Evolutionary conservation across 768 basidiomycete genomes (phyloP), one percentile per base, ranked within the genome.

Genomic region (Tylopilus subfusipes): DNA sequence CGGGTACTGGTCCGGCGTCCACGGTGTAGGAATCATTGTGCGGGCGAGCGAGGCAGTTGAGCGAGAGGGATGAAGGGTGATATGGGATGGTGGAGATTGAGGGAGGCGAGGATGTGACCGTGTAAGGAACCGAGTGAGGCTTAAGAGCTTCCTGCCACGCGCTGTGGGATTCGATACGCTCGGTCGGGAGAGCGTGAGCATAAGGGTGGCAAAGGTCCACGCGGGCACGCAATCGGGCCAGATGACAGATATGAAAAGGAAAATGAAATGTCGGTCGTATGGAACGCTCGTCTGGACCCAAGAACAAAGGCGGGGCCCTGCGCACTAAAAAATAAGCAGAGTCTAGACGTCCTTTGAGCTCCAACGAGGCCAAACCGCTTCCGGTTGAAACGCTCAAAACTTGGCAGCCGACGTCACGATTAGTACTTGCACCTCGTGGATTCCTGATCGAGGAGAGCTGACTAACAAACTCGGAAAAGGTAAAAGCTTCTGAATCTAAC

Each of bases 1-100:
- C 0, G 91, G 91, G 64, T 92, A 92, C 25, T 64, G 65, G 59
- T 81, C 77, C 19, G 83, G 75, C 13, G 61, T 72, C 84, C 85
- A 89, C 8, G 74, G 66, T 9, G 77, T 78, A 16, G 74, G 65
- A 10, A 73, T 45, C 74, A 79, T 74, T 5, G 57, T 68, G 50
- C 56, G 25, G 21, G 58, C 44, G 9, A 59, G 39, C 18, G 63
- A 57, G 27, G 45, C 38, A 4, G 45, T 43, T 48, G 54, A 57
- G 46, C 46, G 54, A 24, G 43, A 24, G 21, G 31, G 31, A 3
- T 42, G 19, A 24, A 22, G 27, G 27, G 9, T 29, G 34, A 29
- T 39, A 50, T 18, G 27, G 27, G 48, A 21, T 21, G 36, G 55
- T 36, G 63, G 49, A 51, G 40, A 49, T 47, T 47, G 56, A 27